Evolutionary conservation across 2,329 filamentous ascomycete genomes (phyloP).

Genomic region (Neocatenulostroma microsporum): DNA sequence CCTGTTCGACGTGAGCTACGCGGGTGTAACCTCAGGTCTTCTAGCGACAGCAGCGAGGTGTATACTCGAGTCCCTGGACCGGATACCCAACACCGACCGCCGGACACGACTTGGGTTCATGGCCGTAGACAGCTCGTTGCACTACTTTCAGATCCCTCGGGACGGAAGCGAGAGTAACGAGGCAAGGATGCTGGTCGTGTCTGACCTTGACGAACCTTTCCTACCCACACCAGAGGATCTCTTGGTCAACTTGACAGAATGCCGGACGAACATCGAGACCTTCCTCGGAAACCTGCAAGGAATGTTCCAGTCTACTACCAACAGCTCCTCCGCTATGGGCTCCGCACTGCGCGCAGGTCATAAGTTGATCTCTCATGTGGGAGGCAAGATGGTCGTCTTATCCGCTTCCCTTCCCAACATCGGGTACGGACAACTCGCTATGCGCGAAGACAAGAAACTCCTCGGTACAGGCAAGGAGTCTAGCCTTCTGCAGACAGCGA

Average conservation of each 20-base stretch:
- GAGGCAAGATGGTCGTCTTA: constrained; percentile 89
- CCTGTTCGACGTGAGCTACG: constrained; percentile 88
- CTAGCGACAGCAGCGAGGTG: constrained; percentile 87
- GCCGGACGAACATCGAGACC: constrained; percentile 79
- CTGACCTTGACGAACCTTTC: constrained; percentile 95
- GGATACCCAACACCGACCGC: constrained; percentile 96
- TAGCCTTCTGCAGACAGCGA: constrained; percentile 77
- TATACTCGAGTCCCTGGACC: constrained; percentile 87
- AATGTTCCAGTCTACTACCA: constrained; percentile 96
- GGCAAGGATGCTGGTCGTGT: constrained; percentile 86
- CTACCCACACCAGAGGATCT: constrained; percentile 88
- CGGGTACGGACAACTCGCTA: constrained; percentile 80
- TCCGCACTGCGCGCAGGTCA: constrained; percentile 87
- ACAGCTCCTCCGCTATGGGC: constrained; percentile 85
- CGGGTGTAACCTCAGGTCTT: constrained; percentile 80
- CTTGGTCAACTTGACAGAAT: constrained; percentile 80
- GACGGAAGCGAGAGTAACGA: constrained; percentile 79
- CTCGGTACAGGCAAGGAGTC: constrained; percentile 91
- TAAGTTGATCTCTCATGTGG: constrained; percentile 88
- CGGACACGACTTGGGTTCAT: constrained; percentile 90
- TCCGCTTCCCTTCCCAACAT: constrained; percentile 85
- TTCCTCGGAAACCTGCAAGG: constrained; percentile 85
- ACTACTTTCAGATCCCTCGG: constrained; percentile 92
- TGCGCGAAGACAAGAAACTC: constrained; percentile 93
- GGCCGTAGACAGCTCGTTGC: constrained; percentile 85